phyloP scores from a whole-genome alignment of 2,329 filamentous ascomycete species.

The Botrytis tulipae region DNA sequence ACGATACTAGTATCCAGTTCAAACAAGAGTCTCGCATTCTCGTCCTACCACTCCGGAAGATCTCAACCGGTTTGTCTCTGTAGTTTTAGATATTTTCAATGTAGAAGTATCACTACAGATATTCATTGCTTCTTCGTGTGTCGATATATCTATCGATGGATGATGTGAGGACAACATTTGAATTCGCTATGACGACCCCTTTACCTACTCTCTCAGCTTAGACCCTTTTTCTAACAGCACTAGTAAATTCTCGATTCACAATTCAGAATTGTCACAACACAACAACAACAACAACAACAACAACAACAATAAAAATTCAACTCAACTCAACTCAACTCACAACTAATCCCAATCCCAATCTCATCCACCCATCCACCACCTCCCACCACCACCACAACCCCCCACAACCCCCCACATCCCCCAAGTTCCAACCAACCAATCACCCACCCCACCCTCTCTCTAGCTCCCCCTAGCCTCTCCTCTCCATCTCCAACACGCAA shows the following conservation, averaged over 20 bases:
- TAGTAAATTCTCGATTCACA: background rate
- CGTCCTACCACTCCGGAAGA: background rate
- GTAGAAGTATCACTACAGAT: background rate
- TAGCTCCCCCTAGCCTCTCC: background rate
- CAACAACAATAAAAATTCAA: background rate
- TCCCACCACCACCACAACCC: background rate
- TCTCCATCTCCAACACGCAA: background rate
- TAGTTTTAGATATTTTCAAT: background rate
- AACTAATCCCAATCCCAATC: background rate
- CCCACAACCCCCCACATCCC: background rate
- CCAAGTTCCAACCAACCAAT: background rate
- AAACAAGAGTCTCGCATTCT: background rate
- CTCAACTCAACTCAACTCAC: background rate
- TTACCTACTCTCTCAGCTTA: background rate
- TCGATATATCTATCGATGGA: background rate
- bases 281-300: background rate
- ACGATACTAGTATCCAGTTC: background rate
- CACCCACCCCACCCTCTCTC: background rate
- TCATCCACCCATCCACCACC: no score
- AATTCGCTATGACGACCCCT: background rate
- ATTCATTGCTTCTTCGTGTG: background rate
- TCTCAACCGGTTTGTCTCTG: background rate
- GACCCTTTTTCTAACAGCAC: background rate
- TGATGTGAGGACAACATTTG: background rate
- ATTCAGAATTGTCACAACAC: background rate